Evolutionary conservation across 2,329 filamentous ascomycete genomes (phyloP).

Genomic region (Hypoxylon sp.): DNA sequence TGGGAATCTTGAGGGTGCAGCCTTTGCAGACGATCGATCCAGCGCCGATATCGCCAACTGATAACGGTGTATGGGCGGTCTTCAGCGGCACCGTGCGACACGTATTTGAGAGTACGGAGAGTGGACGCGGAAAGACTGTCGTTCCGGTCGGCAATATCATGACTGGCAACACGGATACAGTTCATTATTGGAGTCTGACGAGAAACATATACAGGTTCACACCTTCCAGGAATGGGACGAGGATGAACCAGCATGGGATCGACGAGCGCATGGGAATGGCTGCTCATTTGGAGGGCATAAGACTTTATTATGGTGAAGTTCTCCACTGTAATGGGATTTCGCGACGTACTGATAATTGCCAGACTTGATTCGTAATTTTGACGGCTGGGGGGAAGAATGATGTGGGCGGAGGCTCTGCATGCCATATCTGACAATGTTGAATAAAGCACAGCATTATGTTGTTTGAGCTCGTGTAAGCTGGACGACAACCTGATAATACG

Average conservation of each 20-base stretch:
- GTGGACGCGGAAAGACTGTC: conserved; percentile 52
- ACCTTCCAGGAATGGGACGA: conserved; percentile 58
- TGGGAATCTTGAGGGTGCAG: conserved; percentile 6
- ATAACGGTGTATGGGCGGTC: conserved; percentile 49
- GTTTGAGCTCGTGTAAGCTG: not conserved
- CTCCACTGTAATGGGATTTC: not conserved
- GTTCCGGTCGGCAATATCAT: conserved; percentile 60
- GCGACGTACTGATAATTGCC: conserved; percentile 3
- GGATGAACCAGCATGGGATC: conserved; percentile 63
- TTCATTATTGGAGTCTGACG: conserved; percentile 65
- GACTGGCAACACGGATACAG: conserved; percentile 66
- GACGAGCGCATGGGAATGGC: conserved; percentile 60
- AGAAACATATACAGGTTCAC: conserved; percentile 65
- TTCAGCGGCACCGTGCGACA: conserved; percentile 56
- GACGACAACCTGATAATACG: no score
- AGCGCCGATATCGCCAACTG: conserved; percentile 50
- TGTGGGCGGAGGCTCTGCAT: not conserved
- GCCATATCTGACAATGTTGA: not conserved
- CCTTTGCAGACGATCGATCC: conserved; percentile 34
- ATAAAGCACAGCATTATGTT: not conserved
- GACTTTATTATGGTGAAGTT: conserved; percentile 56
- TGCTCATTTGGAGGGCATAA: conserved; percentile 58
- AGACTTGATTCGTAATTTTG: conserved; percentile 40
- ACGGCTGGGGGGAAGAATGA: conserved; percentile 28
- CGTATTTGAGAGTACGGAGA: conserved; percentile 55